Evolutionary conservation across 148 eudicot species (phyloP).

Genomic region (Bassia scoparia): DNA sequence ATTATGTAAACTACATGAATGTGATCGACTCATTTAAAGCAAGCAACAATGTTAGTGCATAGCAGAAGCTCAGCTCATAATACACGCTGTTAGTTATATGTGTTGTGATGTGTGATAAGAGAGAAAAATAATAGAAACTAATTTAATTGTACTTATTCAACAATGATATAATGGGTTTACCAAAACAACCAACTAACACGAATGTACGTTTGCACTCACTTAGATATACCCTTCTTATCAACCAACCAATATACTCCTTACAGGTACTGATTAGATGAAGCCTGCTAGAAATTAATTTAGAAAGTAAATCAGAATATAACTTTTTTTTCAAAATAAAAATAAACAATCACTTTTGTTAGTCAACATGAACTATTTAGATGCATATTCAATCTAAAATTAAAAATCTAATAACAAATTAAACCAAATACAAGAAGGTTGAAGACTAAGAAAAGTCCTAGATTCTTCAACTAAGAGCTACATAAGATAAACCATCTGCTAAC

Average conservation of each 20-base stretch:
- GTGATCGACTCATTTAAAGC: too few species aligned
- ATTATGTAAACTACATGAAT: too few species aligned
- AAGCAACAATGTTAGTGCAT: not conserved
- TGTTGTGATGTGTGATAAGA: too few species aligned
- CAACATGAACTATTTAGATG: not conserved
- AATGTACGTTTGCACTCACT: not conserved
- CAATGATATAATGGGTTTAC: not conserved
- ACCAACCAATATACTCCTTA: not conserved
- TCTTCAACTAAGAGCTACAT: not conserved
- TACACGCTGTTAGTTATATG: too few species aligned
- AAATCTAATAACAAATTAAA: not conserved
- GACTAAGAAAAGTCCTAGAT: not conserved
- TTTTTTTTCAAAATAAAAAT: not conserved
- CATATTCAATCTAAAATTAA: not conserved
- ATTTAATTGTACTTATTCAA: too few species aligned
- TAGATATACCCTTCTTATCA: not conserved
- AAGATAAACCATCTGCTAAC: not conserved
- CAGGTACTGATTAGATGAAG: not conserved
- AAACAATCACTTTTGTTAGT: not conserved
- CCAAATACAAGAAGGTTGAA: not conserved
- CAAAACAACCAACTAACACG: conserved; percentile 2
- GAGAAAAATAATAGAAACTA: not conserved
- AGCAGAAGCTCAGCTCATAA: not conserved
- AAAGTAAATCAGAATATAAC: not conserved
- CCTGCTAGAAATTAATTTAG: not conserved